Base-by-base conservation (phyloP, 2,329 filamentous ascomycete species). In the Macroventuria anomochaeta region DNA sequence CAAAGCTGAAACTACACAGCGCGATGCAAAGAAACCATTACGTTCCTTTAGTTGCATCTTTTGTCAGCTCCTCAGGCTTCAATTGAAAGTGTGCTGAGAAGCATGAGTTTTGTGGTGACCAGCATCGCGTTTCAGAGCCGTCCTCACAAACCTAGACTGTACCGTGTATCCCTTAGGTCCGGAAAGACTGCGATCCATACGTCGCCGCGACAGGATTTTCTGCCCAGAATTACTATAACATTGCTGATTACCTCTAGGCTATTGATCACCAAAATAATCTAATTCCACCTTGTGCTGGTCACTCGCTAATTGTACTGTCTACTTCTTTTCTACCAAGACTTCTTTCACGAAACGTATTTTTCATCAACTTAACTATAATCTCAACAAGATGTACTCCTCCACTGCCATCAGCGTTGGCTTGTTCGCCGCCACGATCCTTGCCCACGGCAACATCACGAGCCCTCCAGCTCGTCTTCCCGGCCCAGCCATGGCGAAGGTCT, bases 381-480 rank as follows among this genome's bases (percentile, higher is more conserved):
- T 21, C 12, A 11, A 18, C 38, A 26, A 33, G 7, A 56, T 56
- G 53, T 38, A 33, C n/a, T 33, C 17, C 13, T 44, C 47, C 2
- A 43, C 33, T 3, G 21, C 52, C 13, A 20, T 56, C 42, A 48
- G 42, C n/a, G 15, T 43, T 15, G 53, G 47, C 47, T 29, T 56
- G 18, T 52, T 56, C 33, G 47, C 38, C 32, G 33, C 43, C 15
- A 52, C 53, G 11, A 59, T 58, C 42, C 53, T 68, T 17, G 81
- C 76, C 64, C 83, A 85, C 68, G 83, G 83, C 61, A 79, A 80
- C 67, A 79, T 85, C 66, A 76, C 73, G 38, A 75, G 67, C 29
- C 83, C 83, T 12, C 68, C 72, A n/a, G 73, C 79, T 34, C 81
- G 83, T 59, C 75, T 78, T 58, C 78, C 81, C 7, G 83, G 83